A percentile compares a stretch with the other conserved stretches of the same genome.
These are phyloP conservation scores for Ophiocordyceps unilateralis DNA, from an alignment of 2,329 filamentous ascomycete species.

Conservation along the genomic window DNA sequence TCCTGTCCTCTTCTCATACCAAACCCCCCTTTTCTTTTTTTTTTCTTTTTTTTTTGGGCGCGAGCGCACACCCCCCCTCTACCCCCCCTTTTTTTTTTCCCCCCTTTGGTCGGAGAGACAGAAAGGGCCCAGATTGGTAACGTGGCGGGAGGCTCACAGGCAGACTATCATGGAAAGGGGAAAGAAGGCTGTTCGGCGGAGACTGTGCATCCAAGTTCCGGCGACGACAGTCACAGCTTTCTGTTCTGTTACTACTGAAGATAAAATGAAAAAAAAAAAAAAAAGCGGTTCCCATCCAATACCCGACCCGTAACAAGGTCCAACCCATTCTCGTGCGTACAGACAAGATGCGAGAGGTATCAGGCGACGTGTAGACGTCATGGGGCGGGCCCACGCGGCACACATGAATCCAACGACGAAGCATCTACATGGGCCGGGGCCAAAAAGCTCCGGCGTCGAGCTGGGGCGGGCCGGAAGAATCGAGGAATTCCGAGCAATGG, in stretches of 20 bases:
- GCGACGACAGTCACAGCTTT: no score
- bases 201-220: no score
- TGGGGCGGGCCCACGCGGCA: not conserved
- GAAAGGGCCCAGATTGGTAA: not conserved
- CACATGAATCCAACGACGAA: not conserved
- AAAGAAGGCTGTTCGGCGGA: not conserved
- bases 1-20: not conserved
- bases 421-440: not conserved
- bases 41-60: no score
- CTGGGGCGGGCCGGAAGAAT: not conserved
- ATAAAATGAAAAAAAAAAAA: not conserved
- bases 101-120: not conserved
- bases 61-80: not conserved
- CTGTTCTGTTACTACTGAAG: not conserved
- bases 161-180: not conserved
- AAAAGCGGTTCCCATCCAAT: not conserved
- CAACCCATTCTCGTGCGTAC: not conserved
- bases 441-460: not conserved
- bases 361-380: not conserved
- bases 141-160: not conserved
- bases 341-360: not conserved
- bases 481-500: not conserved
- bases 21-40: conserved; percentile 30
- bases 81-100: not conserved
- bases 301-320: not conserved